Conservation (phyloP, 2,329 filamentous ascomycete species). For the Arthrobotrys sphaeroides region DNA sequence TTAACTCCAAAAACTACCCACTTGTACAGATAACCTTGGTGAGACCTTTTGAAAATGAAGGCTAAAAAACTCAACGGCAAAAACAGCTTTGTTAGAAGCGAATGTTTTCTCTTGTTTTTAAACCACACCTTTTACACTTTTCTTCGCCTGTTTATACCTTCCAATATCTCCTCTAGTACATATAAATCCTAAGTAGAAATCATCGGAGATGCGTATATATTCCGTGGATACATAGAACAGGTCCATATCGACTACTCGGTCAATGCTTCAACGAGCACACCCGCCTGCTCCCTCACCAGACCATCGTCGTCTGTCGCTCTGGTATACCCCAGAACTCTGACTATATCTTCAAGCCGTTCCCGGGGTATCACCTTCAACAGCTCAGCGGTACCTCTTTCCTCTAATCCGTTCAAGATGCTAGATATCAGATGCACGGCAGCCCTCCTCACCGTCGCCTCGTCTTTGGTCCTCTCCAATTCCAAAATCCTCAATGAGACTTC, state of each 20-base stretch:
- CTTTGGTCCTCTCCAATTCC: constrained; percentile 69
- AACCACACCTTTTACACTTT: constrained; percentile 6
- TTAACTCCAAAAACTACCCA: background rate
- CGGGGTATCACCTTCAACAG: constrained; percentile 55
- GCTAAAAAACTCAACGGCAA: constrained; percentile 9
- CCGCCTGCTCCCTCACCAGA: constrained; percentile 73
- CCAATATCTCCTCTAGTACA: constrained; percentile 53
- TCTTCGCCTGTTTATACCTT: constrained; percentile 48
- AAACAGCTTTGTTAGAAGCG: constrained; percentile 36
- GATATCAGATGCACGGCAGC: constrained; percentile 73
- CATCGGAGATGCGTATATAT: background rate
- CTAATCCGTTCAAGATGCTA: constrained; percentile 70
- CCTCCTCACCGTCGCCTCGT: constrained; percentile 73
- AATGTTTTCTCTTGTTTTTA: constrained; percentile 29
- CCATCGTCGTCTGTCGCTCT: constrained; percentile 73
- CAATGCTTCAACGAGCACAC: constrained; percentile 69
- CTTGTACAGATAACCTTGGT: constrained; percentile 47
- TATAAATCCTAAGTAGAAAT: constrained; percentile 37
- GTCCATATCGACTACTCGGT: constrained; percentile 29
- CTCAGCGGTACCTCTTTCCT: constrained; percentile 64
- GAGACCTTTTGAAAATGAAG: constrained; percentile 24
- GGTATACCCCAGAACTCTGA: constrained; percentile 72
- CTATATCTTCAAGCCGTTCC: constrained; percentile 66
- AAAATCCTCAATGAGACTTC: constrained; percentile 73
- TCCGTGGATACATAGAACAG: background rate